Conservation (phyloP, 192 early-diverging fungal genomes). For the Gryganskiella cystojenkinii region DNA sequence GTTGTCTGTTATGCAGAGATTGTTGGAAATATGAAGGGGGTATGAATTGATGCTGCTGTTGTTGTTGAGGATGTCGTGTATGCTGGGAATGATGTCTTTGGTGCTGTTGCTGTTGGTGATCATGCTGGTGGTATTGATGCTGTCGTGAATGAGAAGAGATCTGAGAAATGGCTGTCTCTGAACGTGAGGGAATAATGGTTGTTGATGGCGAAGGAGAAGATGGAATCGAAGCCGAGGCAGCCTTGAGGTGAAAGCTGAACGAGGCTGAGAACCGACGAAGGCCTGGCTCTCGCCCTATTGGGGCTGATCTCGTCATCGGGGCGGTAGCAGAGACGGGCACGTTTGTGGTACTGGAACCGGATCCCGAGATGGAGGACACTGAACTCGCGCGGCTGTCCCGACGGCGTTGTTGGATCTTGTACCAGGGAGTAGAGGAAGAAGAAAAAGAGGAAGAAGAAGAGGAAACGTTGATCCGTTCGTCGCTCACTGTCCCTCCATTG, state of each 20-base stretch:
- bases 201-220: neutral
- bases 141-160: neutral
- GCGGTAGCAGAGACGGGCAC: too few relatives aligned
- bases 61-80: neutral
- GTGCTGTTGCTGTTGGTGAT: neutral
- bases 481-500: neutral
- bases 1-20: neutral
- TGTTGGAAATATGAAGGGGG: neutral
- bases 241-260: too few relatives aligned
- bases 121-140: neutral
- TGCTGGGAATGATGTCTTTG: neutral
- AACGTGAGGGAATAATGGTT: constrained; percentile 5
- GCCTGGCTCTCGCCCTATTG: too few relatives aligned
- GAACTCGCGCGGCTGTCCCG: neutral
- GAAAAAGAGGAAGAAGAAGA: neutral
- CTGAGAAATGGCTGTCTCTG: neutral
- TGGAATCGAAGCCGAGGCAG: too few relatives aligned
- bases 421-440: neutral
- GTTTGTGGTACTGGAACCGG: neutral
- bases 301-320: neutral
- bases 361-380: neutral
- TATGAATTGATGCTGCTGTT: neutral
- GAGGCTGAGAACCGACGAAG: too few relatives aligned
- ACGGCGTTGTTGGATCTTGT: neutral
- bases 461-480: neutral